Conservation (phyloP, 305 asterid genomes). For the Ilex paraguariensis region DNA sequence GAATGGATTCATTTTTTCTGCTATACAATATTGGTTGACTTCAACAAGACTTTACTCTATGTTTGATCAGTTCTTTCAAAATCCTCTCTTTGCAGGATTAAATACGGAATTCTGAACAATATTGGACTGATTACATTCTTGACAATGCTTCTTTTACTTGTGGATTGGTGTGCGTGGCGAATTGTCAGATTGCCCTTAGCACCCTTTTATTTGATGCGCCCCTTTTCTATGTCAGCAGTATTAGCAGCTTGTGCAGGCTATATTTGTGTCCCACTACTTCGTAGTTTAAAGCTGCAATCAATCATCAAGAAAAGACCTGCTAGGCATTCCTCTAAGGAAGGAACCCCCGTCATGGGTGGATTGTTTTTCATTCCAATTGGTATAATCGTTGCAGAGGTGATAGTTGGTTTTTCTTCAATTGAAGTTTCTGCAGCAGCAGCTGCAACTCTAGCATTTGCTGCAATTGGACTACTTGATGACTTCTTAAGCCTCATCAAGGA, state of each 20-base stretch:
- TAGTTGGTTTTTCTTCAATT: conserved; percentile 57
- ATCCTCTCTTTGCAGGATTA: conserved; percentile 52
- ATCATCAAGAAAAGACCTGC: conserved; percentile 43
- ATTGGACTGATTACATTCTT: conserved; percentile 54
- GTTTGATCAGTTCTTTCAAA: conserved; percentile 11
- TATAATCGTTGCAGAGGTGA: conserved; percentile 61
- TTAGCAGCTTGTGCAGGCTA: conserved; percentile 64
- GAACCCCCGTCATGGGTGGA: conserved; percentile 88
- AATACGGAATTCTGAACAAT: conserved; percentile 65
- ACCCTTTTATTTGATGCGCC: conserved; percentile 66
- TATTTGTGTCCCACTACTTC: conserved; percentile 76
- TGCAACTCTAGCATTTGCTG: conserved; percentile 65
- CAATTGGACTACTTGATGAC: conserved; percentile 71
- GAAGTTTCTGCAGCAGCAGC: conserved; percentile 74
- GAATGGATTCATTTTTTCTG: neutral
- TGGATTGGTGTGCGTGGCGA: conserved; percentile 86
- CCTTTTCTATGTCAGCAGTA: conserved; percentile 61
- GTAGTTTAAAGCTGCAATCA: conserved; percentile 48
- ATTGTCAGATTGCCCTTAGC: conserved; percentile 83
- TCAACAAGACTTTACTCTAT: conserved; percentile 6
- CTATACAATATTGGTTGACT: neutral
- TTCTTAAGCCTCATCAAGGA: conserved; percentile 32
- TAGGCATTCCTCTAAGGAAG: conserved; percentile 54
- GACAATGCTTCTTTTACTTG: conserved; percentile 49
- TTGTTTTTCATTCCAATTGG: conserved; percentile 79